Evolutionary conservation across 2,329 filamentous ascomycete species (phyloP), one percentile per base, ranked within the genome.

Genomic region (Neonectria faginata): DNA sequence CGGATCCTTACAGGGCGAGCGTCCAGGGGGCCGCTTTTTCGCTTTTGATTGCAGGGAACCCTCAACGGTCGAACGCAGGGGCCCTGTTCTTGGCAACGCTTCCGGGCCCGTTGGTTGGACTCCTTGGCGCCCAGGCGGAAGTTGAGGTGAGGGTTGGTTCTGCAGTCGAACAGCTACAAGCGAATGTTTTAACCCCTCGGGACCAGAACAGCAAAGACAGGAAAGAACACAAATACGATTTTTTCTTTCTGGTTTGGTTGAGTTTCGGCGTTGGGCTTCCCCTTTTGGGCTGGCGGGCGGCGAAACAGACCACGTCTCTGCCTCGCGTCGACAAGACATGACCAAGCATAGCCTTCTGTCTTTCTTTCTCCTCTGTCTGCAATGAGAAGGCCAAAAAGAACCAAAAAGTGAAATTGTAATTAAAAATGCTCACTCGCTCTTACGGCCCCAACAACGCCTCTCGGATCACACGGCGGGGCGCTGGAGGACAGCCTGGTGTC

Each of bases 301-400:
- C 55, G 47, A 59, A 59, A 52, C 56, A 18, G n/a, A 44, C 56
- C 16, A 52, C 44, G 56, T 58, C 39, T 51, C 56, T 50, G 31
- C 22, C 53, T 31, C 25, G n/a, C 41, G 31, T 25, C 25, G 25
- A 25, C 5, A 25, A 25, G 25, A 25, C 25, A 6, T 2, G 25
- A 25, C 25, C 25, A 25, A 25, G 25, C 5, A 25, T 25, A 3
- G 25, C 5, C 9, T 18, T 41, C 18, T 11, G n/a, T 16, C 1
- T 20, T 3, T 18, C 3, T 42, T 6, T 25, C 25, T 25, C 2
- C 25, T 25, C 39, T 5, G 39, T 41, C n/a, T 42, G n/a, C 9
- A 42, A 42, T 3, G 7, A n/a, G 9, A 22, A 25, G 47, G 25
- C 25, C 25, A 25, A 6, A 25, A 25, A 25, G 22, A 25, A 25